Percentiles rank a stretch among this genome's conserved stretches.
phyloP scores from a whole-genome alignment of 306 rosid genomes.

The Macrotyloma uniflorum region DNA sequence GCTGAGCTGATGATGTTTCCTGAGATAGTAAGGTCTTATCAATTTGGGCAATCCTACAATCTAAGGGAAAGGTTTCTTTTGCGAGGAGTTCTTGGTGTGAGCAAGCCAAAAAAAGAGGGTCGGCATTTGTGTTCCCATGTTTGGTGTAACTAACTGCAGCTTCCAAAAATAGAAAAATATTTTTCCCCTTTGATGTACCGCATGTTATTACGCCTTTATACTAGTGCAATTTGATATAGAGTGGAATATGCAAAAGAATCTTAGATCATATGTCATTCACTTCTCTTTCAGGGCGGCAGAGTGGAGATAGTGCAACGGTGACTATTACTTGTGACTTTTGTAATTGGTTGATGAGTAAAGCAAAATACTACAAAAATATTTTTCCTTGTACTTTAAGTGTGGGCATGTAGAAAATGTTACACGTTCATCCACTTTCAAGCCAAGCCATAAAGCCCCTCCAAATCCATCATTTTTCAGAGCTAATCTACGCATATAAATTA shows the following conservation, averaged over 20 bases:
- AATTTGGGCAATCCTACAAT: conserved; percentile 42
- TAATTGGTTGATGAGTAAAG: conserved; percentile 90
- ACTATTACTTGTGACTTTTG: conserved; percentile 53
- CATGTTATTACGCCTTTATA: conserved; percentile 32
- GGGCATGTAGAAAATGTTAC: conserved; percentile 76
- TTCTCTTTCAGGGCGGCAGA: conserved; percentile 44
- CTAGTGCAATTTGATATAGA: conserved; percentile 23
- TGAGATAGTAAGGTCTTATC: conserved; percentile 40
- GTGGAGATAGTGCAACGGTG: conserved; percentile 43
- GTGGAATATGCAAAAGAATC: conserved; percentile 39
- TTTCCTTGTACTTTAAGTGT: conserved; percentile 93
- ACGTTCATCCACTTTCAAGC: conserved; percentile 96
- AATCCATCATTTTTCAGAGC: conserved; percentile 62
- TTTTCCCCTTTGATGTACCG: conserved; percentile 25
- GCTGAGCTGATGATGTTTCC: conserved; percentile 14
- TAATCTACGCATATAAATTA: conserved; percentile 72
- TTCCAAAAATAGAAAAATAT: conserved; percentile 38
- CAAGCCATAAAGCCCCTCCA: conserved; percentile 80
- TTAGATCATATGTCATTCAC: conserved; percentile 35
- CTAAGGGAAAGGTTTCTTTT: conserved; percentile 42
- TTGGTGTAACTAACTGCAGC: conserved; percentile 64
- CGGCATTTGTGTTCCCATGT: conserved; percentile 47
- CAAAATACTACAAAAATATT: conserved; percentile 58
- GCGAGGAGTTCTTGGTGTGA: conserved; percentile 40
- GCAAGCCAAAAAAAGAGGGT: conserved; percentile 47